phyloP scores from a whole-genome alignment of 352 stramenopile species.

The Albugo laibachii region DNA sequence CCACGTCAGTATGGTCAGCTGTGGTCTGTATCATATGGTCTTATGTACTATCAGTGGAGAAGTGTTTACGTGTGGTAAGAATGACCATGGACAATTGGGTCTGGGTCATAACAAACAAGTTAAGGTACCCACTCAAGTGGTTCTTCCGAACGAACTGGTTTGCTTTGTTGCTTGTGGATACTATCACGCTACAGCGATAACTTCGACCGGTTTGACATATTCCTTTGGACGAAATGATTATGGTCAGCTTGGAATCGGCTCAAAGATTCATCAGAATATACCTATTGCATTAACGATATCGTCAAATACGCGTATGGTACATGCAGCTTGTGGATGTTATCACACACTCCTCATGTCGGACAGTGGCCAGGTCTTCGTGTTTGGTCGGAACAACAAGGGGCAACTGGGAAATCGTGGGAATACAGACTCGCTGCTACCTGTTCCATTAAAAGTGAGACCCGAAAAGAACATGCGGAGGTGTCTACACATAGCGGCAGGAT shows the following conservation, averaged over 20 bases:
- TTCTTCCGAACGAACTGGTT: constrained; percentile 43
- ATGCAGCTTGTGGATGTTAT: constrained; percentile 69
- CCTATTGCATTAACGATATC: constrained; percentile 48
- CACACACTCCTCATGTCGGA: constrained; percentile 72
- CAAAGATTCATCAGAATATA: constrained; percentile 64
- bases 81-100: constrained; percentile 74
- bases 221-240: constrained; percentile 79
- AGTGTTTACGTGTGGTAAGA: constrained; percentile 68
- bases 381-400: constrained; percentile 78
- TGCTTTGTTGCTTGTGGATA: constrained; percentile 74
- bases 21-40: constrained; percentile 70
- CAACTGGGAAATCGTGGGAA: constrained; percentile 73
- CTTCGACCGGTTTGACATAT: constrained; percentile 32
- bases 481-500: constrained; percentile 64
- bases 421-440: constrained; percentile 56
- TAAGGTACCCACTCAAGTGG: constrained; percentile 38
- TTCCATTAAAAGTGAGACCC: constrained; percentile 61
- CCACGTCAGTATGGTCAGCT: constrained; percentile 57
- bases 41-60: constrained; percentile 48
- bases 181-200: constrained; percentile 68
- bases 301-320: constrained; percentile 42
- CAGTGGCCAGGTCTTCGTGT: constrained; percentile 66
- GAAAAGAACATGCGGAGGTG: constrained; percentile 60
- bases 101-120: constrained; percentile 56
- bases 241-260: constrained; percentile 67